phyloP scores from a whole-genome alignment of 1,284 basidiomycete genomes.

The Cryptococcus sp. region DNA sequence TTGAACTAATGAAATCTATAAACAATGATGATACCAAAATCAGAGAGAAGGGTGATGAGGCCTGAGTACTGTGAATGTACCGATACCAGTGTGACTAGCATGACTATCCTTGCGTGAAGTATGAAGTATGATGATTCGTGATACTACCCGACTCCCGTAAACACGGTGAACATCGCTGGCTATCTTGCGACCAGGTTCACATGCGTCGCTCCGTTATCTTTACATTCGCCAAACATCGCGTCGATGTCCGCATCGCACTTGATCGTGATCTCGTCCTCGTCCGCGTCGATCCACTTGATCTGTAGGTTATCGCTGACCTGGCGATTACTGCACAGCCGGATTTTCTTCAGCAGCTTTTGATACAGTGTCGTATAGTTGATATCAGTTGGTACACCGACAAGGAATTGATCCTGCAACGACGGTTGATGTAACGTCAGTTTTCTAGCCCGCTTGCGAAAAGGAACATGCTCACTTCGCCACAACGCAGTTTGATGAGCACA shows the following conservation, averaged over 20 bases:
- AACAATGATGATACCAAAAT: too few relatives aligned
- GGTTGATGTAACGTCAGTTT: slow-evolving; percentile 17
- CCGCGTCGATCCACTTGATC: slow-evolving; percentile 48
- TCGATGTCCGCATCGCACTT: slow-evolving; percentile 47
- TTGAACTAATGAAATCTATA: too few relatives aligned
- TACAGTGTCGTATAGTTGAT: slow-evolving; percentile 80
- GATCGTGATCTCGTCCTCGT: slow-evolving; percentile 47
- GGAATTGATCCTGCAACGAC: slow-evolving; percentile 80
- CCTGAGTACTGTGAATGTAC: too few relatives aligned
- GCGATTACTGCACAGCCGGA: slow-evolving; percentile 74
- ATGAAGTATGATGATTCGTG: too few relatives aligned
- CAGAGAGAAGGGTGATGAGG: too few relatives aligned
- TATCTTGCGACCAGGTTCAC: slow-evolving; percentile 25
- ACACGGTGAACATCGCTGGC: not conserved
- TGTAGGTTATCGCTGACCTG: slow-evolving; percentile 21
- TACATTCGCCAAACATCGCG: slow-evolving; percentile 45
- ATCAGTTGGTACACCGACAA: slow-evolving; percentile 78
- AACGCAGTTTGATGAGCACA: slow-evolving; percentile 70
- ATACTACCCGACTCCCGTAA: too few relatives aligned
- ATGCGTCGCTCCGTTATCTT: slow-evolving; percentile 24
- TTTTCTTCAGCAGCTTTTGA: slow-evolving; percentile 88
- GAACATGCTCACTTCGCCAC: slow-evolving; percentile 36
- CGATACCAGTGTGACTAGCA: too few relatives aligned
- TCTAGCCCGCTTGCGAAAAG: not conserved
- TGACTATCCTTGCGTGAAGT: too few relatives aligned